Percentiles rank a stretch among this genome's conserved stretches.
These are phyloP conservation scores for Coemansia erecta DNA, from an alignment of 192 early-diverging fungal species.

Conservation along the genomic window DNA sequence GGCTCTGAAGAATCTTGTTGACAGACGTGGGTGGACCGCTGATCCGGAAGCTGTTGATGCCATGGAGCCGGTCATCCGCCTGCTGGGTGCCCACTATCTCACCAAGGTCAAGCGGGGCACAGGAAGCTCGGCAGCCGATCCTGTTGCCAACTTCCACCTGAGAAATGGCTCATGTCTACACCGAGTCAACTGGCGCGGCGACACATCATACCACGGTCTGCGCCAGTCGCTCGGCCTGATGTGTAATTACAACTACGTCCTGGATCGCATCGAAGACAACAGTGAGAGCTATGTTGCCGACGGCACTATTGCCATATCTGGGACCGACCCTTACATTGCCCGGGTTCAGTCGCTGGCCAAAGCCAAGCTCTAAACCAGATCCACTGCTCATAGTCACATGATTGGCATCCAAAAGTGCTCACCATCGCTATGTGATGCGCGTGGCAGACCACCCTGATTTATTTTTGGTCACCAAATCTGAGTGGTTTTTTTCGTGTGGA, in stretches of 20 bases:
- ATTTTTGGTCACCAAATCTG: neutral
- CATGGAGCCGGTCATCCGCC: conserved; percentile 42
- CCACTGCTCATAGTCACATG: neutral
- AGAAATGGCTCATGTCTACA: conserved; percentile 91
- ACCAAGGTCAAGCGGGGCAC: conserved; percentile 30
- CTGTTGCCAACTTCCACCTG: conserved; percentile 94
- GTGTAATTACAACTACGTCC: conserved; percentile 89
- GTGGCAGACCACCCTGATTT: neutral
- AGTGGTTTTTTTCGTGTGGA: neutral
- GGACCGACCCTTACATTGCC: conserved; percentile 32
- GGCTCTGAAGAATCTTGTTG: conserved; percentile 35
- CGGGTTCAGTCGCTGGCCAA: conserved; percentile 1
- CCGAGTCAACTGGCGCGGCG: conserved; percentile 85
- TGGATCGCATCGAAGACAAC: conserved; percentile 76
- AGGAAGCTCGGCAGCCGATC: conserved; percentile 69
- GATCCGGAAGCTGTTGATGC: conserved; percentile 30
- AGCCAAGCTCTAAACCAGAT: conserved; percentile 14
- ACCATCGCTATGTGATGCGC: no score
- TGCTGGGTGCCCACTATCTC: conserved; percentile 48
- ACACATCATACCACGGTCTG: conserved; percentile 77
- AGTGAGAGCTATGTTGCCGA: conserved; percentile 68
- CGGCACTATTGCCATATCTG: conserved; percentile 60
- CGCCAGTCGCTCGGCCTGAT: conserved; percentile 88
- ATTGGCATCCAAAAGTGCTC: neutral
- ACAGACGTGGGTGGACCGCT: conserved; percentile 44